Base-by-base conservation (phyloP, 23 red algal species). In the Gracilaria domingensis region DNA sequence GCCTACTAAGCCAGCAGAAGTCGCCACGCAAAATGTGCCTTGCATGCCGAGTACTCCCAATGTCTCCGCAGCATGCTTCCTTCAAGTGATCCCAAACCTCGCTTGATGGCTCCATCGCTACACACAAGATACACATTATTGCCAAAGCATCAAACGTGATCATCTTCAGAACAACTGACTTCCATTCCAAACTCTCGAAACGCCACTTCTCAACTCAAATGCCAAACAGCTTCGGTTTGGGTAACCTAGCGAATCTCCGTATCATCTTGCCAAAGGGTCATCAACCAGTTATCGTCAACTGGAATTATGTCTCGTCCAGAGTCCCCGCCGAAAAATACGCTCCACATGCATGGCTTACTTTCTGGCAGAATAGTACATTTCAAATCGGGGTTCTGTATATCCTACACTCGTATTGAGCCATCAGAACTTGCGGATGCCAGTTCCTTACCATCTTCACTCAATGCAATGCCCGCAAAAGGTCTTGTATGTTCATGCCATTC, bases 61-160 rank as follows among this genome's bases (percentile, higher is more conserved):
- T 33, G 62, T 67, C 62, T 67, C 33, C 16, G 62, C 24, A 67
- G 33, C 62, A 67, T 67, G 20, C 33, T 67, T 25, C 17, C 6
- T 25, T 67, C 13, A 67, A 67, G 24, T 67, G 62, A 67, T 67
- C 62, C 62, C 24, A 67, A 67, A 67, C 62, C 16, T 67, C 62
- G 13, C 62, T 67, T 67, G 9, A 67, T 21, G 7, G 62, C 3
- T 14, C 62, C 62, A 67, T 67, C 62, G 33, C 62, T 32, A 25
- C 24, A 1, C 32, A 32, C 62, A 67, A 67, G 62, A 1, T 34
- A 2, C 33, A 67, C 32, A 1, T 30, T 11, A 16, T 67, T 67
- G 9, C 11, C 6, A 29, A 32, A 33, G 62, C 62, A 67, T 25
- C 8, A 11, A 67, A 67, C 62, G 13, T 32, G 5, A 67, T 67